These are phyloP conservation scores for Russula sp. DNA, from an alignment of 768 basidiomycete species.

Conservation along the genomic window DNA sequence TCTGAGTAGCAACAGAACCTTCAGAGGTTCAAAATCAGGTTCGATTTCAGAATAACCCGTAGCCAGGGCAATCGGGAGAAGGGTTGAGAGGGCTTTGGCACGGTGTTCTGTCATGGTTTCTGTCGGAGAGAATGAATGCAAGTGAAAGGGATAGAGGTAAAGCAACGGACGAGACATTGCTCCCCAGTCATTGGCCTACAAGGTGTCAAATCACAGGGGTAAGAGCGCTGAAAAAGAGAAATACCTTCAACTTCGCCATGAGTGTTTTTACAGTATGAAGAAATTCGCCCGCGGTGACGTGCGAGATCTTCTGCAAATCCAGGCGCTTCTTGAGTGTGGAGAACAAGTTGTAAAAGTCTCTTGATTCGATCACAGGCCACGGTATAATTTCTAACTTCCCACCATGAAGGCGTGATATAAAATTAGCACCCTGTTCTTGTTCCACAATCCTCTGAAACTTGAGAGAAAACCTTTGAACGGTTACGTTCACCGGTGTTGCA, in stretches of 20 bases:
- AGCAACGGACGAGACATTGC: constrained; percentile 47
- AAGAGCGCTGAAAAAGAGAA: background rate
- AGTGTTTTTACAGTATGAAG: constrained; percentile 51
- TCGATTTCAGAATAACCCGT: constrained; percentile 41
- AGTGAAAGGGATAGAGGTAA: background rate
- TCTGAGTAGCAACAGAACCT: constrained; percentile 30
- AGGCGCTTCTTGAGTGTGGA: constrained; percentile 38
- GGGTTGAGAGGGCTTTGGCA: constrained; percentile 29
- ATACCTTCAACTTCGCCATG: constrained; percentile 61
- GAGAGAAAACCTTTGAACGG: constrained; percentile 38
- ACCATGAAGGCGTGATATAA: constrained; percentile 52
- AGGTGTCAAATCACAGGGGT: background rate
- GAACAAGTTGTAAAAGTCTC: constrained; percentile 51
- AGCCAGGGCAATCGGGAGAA: constrained; percentile 42
- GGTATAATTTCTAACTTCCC: constrained; percentile 52
- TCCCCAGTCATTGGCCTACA: constrained; percentile 60
- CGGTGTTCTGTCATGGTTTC: constrained; percentile 46
- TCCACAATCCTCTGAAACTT: constrained; percentile 57
- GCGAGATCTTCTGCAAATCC: constrained; percentile 43
- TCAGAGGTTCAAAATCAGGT: constrained; percentile 42
- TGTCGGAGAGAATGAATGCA: constrained; percentile 20
- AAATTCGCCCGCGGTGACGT: constrained; percentile 46
- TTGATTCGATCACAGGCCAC: constrained; percentile 61
- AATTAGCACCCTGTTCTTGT: constrained; percentile 53
- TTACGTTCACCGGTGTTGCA: background rate